Percentiles rank a stretch among this genome's conserved stretches.
phyloP scores from a whole-genome alignment of 2,329 filamentous ascomycete genomes.

The Cephalotrichum gorgonifer region DNA sequence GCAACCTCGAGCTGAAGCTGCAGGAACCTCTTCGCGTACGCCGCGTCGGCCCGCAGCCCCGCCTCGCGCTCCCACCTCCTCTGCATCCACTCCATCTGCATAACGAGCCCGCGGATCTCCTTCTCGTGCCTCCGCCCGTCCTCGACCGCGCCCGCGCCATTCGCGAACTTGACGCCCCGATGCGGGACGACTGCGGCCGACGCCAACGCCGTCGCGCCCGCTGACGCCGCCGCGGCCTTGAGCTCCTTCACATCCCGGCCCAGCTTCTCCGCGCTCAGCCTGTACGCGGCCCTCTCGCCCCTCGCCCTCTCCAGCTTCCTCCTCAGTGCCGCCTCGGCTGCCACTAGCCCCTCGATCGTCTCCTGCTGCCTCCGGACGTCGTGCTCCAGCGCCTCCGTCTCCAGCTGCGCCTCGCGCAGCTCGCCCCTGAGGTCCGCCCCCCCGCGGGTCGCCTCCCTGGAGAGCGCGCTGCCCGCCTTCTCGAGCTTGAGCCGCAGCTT shows the following conservation, averaged over 20 bases:
- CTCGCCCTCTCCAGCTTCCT: conserved; percentile 61
- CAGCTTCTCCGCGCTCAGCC: conserved; percentile 42
- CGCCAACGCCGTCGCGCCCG: not conserved
- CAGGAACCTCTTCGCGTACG: conserved; percentile 81
- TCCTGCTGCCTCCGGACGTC: conserved; percentile 61
- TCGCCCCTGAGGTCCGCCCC: conserved; percentile 49
- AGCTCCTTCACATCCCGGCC: conserved; percentile 38
- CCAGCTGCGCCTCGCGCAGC: conserved; percentile 51
- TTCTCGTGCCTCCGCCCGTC: conserved; percentile 56
- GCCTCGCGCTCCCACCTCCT: conserved; percentile 73
- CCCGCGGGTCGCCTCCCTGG: conserved; percentile 18
- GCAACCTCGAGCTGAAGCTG: conserved; percentile 70
- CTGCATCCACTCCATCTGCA: conserved; percentile 87
- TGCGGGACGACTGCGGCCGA: too few relatives aligned
- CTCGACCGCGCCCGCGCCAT: not conserved
- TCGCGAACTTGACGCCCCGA: not conserved
- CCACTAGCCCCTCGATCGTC: conserved; percentile 45
- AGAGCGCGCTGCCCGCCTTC: conserved; percentile 29
- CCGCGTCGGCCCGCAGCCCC: conserved; percentile 66
- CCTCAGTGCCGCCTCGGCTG: conserved; percentile 49
- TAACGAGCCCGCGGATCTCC: conserved; percentile 71
- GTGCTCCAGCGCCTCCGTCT: conserved; percentile 60
- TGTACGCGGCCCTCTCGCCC: conserved; percentile 50
- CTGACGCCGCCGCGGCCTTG: conserved; percentile 15
- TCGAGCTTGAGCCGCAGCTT: conserved; percentile 39